Percentiles rank a stretch among this genome's conserved stretches.
Evolutionary conservation across 2,329 filamentous ascomycete genomes (phyloP).

Genomic region (Hymenoscyphus occultus): DNA sequence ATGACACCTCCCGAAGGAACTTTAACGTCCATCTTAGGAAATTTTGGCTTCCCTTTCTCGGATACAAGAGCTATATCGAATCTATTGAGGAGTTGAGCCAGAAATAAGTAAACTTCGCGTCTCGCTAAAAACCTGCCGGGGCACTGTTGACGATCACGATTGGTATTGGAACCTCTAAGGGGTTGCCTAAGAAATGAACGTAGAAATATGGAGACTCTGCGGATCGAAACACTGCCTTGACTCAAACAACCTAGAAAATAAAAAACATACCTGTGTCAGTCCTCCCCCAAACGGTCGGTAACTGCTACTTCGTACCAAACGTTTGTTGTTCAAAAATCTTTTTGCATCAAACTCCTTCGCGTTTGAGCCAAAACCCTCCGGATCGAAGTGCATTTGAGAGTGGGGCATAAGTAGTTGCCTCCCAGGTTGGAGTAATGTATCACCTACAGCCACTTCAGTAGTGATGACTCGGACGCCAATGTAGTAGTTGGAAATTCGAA

Average conservation of each 20-base stretch:
- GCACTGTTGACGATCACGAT: not conserved
- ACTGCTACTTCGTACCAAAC: not conserved
- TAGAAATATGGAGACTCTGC: too few species aligned
- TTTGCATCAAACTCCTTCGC: constrained; percentile 3
- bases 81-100: not conserved
- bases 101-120: not conserved
- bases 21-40: not conserved
- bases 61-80: not conserved
- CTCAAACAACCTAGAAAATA: too few species aligned
- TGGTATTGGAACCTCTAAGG: too few species aligned
- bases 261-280: not conserved
- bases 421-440: not conserved
- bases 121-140: not conserved
- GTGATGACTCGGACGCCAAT: not conserved
- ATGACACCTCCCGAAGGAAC: not conserved
- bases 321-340: not conserved
- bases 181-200: too few species aligned
- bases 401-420: constrained; percentile 7
- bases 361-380: not conserved
- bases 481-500: not conserved
- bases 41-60: not conserved
- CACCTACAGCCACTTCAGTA: not conserved
- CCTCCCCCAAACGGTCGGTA: constrained; percentile 7
- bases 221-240: too few species aligned
- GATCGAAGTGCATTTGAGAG: constrained; percentile 3